These are phyloP conservation scores for Strobilomyces echinocephalus DNA, from an alignment of 768 basidiomycete genomes.

Conservation along the genomic window DNA sequence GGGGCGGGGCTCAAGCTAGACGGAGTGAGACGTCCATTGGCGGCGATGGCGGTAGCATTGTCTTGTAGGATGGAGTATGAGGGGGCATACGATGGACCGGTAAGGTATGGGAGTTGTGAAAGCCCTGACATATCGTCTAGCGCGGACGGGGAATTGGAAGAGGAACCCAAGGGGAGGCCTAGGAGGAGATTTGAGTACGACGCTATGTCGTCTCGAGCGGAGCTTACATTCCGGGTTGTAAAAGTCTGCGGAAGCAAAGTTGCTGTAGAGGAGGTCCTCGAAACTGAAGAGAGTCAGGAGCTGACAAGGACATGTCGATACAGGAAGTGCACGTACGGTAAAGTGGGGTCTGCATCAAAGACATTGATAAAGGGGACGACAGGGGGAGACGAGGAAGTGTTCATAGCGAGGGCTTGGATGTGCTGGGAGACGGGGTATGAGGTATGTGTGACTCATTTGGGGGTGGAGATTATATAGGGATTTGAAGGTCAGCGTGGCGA, in stretches of 20 bases:
- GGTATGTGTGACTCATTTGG: conserved; percentile 8
- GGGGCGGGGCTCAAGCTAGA: conserved; percentile 14
- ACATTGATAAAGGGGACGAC: conserved; percentile 20
- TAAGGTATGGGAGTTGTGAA: conserved; percentile 12
- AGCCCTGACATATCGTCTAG: conserved; percentile 21
- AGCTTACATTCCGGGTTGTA: conserved; percentile 8
- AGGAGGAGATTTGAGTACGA: conserved; percentile 12
- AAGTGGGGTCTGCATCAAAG: conserved; percentile 4
- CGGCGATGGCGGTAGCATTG: not conserved
- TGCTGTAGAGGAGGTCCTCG: not conserved
- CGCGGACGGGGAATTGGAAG: not conserved
- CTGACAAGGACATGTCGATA: not conserved
- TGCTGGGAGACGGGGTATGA: not conserved
- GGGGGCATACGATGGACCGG: not conserved
- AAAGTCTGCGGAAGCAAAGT: not conserved
- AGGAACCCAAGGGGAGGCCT: not conserved
- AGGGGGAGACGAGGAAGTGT: not conserved
- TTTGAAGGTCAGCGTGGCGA: conserved; percentile 7
- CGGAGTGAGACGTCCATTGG: conserved; percentile 7
- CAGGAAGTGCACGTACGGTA: conserved; percentile 16
- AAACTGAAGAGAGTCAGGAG: conserved; percentile 16
- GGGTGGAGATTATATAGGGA: conserved; percentile 16
- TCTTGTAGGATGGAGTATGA: conserved; percentile 19
- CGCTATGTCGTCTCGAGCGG: not conserved
- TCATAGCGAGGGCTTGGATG: conserved; percentile 6